phyloP scores from a whole-genome alignment of 2,329 filamentous ascomycete species.

The Trichoderma endophyticum region DNA sequence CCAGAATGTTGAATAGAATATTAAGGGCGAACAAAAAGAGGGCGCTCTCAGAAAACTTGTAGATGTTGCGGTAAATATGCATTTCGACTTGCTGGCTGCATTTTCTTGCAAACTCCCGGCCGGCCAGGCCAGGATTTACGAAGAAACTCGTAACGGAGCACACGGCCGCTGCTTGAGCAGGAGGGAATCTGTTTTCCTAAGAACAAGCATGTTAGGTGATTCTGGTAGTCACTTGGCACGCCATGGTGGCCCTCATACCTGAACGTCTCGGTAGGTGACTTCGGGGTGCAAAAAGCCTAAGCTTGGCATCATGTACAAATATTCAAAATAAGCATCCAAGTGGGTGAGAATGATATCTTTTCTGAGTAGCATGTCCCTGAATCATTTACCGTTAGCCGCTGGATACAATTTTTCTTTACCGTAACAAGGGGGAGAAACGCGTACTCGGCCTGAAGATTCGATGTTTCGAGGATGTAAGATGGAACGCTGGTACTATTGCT shows the following conservation, averaged over 20 bases:
- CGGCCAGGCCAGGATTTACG: slow-evolving; percentile 32
- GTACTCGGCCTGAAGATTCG: slow-evolving; percentile 31
- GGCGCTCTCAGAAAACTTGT: slow-evolving; percentile 34
- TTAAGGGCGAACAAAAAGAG: slow-evolving; percentile 37
- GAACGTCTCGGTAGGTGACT: slow-evolving; percentile 35
- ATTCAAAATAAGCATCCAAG: slow-evolving; percentile 39
- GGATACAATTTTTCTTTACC: not conserved
- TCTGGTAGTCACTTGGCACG: not conserved
- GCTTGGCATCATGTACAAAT: slow-evolving; percentile 38
- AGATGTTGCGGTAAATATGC: slow-evolving; percentile 40
- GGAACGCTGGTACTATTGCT: slow-evolving; percentile 20
- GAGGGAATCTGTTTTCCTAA: slow-evolving; percentile 34
- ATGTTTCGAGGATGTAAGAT: slow-evolving; percentile 26
- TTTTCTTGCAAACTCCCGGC: slow-evolving; percentile 36
- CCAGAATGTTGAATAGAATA: slow-evolving; percentile 37
- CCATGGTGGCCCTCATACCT: slow-evolving; percentile 24
- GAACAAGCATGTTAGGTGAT: not conserved
- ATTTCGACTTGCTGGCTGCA: slow-evolving; percentile 40
- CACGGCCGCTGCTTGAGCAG: slow-evolving; percentile 37
- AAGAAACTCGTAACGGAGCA: slow-evolving; percentile 39
- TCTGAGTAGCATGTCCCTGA: slow-evolving; percentile 34
- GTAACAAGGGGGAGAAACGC: slow-evolving; percentile 7
- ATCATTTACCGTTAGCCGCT: not conserved
- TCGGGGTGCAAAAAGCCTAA: slow-evolving; percentile 39
- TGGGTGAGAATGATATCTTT: slow-evolving; percentile 37